These are phyloP conservation scores for Tulasnella sp. DNA, from an alignment of 768 basidiomycete genomes.

Conservation along the genomic window DNA sequence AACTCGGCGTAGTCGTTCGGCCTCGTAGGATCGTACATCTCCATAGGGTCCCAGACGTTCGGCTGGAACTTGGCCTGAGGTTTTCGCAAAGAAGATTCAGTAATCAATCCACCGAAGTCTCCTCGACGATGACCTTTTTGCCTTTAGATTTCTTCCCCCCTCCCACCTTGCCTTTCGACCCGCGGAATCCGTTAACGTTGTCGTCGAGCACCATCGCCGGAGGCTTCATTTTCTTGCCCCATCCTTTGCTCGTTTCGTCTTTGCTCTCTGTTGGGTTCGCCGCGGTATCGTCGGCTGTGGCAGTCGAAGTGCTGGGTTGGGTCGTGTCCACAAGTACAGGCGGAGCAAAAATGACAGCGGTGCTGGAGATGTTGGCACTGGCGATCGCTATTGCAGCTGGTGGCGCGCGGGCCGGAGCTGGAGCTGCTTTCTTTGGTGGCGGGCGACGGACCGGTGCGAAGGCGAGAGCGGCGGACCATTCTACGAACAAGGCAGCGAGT, in stretches of 20 bases:
- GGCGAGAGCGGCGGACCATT: conserved; percentile 90
- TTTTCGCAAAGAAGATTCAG: conserved; percentile 9
- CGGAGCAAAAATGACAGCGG: conserved; percentile 61
- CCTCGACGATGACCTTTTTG: conserved; percentile 51
- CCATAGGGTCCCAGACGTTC: conserved; percentile 69
- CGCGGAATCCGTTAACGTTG: conserved; percentile 72
- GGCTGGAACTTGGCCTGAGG: conserved; percentile 23
- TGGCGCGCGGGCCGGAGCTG: conserved; percentile 50
- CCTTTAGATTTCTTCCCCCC: conserved; percentile 51
- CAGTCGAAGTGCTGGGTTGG: conserved; percentile 47
- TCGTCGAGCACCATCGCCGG: conserved; percentile 89
- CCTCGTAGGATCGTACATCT: conserved; percentile 73
- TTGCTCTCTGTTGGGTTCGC: background rate
- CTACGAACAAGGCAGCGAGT: conserved; percentile 43
- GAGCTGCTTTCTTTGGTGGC: conserved; percentile 54
- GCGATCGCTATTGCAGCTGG: conserved; percentile 56
- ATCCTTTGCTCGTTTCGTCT: conserved; percentile 49
- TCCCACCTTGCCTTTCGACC: conserved; percentile 39
- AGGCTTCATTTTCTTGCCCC: conserved; percentile 87
- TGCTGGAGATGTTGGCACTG: conserved; percentile 43
- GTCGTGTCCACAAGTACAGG: conserved; percentile 47
- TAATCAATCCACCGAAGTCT: background rate
- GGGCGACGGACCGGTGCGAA: conserved; percentile 76
- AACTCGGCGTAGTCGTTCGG: conserved; percentile 90
- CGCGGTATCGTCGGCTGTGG: background rate